Evolutionary conservation across 2,329 filamentous ascomycete species (phyloP), one percentile per base, ranked within the genome.

Genomic region (Knufia petricola): DNA sequence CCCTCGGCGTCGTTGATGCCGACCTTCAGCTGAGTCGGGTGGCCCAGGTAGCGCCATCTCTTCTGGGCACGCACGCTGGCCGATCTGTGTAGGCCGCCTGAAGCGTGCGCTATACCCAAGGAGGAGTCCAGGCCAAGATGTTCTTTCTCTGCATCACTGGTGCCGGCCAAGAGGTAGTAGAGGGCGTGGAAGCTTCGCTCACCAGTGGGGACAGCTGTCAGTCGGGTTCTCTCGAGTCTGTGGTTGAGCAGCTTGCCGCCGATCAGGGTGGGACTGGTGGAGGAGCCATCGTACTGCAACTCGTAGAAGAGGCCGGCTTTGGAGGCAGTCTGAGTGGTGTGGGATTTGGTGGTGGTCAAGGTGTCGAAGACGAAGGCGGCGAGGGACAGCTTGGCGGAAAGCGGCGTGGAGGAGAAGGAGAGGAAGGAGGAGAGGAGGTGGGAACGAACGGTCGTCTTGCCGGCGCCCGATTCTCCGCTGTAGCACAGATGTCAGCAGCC

Each of bases 291-390:
- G 64, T 98, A 98, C 66, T 98, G 92, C 36, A 98, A 75, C 66
- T 98, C 92, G 64, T 92, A 92, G 64, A 94, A 95, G 13, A 98
- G 76, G 54, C 92, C 92, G 9, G 92, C 85, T 66, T 96, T 96
- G 44, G 90, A 96, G 23, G 92, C 92, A 1, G 87, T 95, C 1
- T 89, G 89, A 0, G 90, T 96, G 1, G 90, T 96, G 28, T 89
- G 82, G 1, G 90, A 94, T 70, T 98, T 98, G 21, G 92, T 98
- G 1, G 92, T 96, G 3, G 92, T 98, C 51, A 98, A 77, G 1
- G 87, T 85, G 63, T 98, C 92, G 64, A 98, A 98, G 52, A 96
- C 80, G 64, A 95, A 98, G 37, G 90, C 84, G 19, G 90, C 90
- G 43, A 94, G 83, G 2, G 90, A 95, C 17, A 95, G 76, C 67